phyloP scores from a whole-genome alignment of 2,329 filamentous ascomycete genomes.

The Nothophaeocryptopus gaeumannii region DNA sequence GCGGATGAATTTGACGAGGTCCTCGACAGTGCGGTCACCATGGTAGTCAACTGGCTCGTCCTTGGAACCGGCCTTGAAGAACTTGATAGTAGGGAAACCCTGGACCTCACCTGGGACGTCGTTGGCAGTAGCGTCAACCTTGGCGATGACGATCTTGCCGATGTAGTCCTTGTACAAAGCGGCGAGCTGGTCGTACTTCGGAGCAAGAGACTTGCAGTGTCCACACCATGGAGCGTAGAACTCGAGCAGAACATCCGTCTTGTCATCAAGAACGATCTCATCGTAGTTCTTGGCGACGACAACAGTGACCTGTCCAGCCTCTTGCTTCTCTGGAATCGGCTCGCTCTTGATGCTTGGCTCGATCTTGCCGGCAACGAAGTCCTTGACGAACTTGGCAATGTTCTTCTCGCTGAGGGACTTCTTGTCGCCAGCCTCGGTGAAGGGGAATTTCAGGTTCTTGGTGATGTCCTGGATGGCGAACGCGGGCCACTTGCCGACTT shows the following conservation, averaged over 20 bases:
- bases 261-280: constrained; percentile 83
- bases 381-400: constrained; percentile 79
- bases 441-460: constrained; percentile 98
- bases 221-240: constrained; percentile 91
- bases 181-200: constrained; percentile 66
- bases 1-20: constrained; percentile 86
- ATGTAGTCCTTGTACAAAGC: constrained; percentile 52
- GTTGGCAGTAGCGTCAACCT: constrained; percentile 94
- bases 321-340: constrained; percentile 89
- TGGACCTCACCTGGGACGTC: constrained; percentile 95
- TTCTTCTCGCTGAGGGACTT: constrained; percentile 71
- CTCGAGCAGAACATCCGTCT: constrained; percentile 96
- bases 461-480: constrained; percentile 95
- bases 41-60: constrained; percentile 78
- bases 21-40: constrained; percentile 84
- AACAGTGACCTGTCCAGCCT: constrained; percentile 73
- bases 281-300: constrained; percentile 94
- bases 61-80: constrained; percentile 91
- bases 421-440: constrained; percentile 62
- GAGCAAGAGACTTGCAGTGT: constrained; percentile 67
- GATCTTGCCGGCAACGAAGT: constrained; percentile 82
- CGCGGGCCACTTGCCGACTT: constrained; percentile 89
- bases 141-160: constrained; percentile 65
- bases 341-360: constrained; percentile 98
- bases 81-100: constrained; percentile 99